Conservation (phyloP, 1,284 basidiomycete species). For the Athelia sp. region DNA sequence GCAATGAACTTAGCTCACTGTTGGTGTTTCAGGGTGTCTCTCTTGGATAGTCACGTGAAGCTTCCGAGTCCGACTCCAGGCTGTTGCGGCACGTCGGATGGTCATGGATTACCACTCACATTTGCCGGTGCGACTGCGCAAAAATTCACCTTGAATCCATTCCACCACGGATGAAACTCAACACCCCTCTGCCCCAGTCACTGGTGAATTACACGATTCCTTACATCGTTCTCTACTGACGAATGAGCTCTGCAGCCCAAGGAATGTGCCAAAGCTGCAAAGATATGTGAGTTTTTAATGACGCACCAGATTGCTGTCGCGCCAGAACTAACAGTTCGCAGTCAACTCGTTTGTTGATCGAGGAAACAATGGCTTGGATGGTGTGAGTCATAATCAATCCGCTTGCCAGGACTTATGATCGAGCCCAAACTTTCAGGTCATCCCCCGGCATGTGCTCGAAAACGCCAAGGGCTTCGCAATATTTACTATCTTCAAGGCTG, state of each 20-base stretch:
- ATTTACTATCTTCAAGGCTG: conserved; percentile 77
- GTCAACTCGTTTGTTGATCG: conserved; percentile 72
- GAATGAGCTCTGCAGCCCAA: conserved; percentile 34
- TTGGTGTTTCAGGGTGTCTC: no score
- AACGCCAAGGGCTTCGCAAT: conserved; percentile 84
- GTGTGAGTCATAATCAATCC: conserved; percentile 31
- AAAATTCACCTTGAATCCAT: conserved; percentile 1
- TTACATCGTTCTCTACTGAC: not conserved
- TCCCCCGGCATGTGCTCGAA: conserved; percentile 63
- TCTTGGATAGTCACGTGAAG: no score
- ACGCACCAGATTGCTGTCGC: conserved; percentile 3
- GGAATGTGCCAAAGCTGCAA: conserved; percentile 72
- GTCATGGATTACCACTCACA: no score
- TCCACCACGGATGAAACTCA: conserved; percentile 52
- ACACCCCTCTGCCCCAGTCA: conserved; percentile 64
- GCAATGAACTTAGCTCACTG: no score
- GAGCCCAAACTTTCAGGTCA: conserved; percentile 34
- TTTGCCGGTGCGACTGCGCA: conserved; percentile 2
- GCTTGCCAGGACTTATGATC: conserved; percentile 1
- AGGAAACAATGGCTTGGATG: conserved; percentile 69
- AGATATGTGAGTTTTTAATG: conserved; percentile 51
- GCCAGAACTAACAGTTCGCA: conserved; percentile 21
- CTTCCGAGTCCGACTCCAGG: no score
- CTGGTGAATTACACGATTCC: conserved; percentile 20
- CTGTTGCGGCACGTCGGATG: no score